A percentile compares a stretch with the other conserved stretches of the same genome.
Evolutionary conservation across 2,329 filamentous ascomycete species (phyloP).

Genomic region (Cladosporium oxysporum): DNA sequence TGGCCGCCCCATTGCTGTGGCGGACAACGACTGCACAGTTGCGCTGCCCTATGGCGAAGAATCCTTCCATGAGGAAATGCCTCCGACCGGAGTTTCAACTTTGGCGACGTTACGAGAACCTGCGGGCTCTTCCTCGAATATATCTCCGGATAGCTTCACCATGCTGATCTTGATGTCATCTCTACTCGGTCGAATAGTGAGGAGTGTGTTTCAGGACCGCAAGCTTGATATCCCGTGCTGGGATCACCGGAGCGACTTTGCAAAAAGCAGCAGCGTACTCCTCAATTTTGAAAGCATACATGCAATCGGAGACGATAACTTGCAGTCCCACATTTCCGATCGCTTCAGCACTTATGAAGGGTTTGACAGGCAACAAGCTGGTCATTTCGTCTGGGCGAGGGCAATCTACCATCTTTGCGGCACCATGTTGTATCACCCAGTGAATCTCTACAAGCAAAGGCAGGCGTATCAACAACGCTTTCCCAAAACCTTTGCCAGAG

Average conservation of each 20-base stretch:
- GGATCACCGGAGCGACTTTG: not conserved
- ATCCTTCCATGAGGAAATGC: not conserved
- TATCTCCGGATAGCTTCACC: not conserved
- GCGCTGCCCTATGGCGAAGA: not conserved
- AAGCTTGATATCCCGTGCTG: not conserved
- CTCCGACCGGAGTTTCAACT: not conserved
- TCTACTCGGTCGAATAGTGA: not conserved
- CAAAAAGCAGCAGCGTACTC: not conserved
- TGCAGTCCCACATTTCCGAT: not conserved
- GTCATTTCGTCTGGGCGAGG: not conserved
- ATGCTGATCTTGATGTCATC: not conserved
- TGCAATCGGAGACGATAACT: not conserved
- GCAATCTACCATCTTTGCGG: not conserved
- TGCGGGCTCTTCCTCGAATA: not conserved
- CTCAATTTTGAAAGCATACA: not conserved
- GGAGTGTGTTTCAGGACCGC: not conserved
- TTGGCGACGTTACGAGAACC: not conserved
- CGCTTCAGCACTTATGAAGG: not conserved
- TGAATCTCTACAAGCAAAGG: not conserved
- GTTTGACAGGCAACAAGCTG: not conserved
- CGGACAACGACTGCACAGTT: not conserved
- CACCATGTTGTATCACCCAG: not conserved
- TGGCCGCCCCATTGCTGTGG: not conserved
- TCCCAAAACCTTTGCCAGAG: not conserved
- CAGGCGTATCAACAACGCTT: not conserved